Percentiles rank a stretch among this genome's conserved stretches.
Conservation (phyloP, 306 rosid species). For the Senna tora region DNA sequence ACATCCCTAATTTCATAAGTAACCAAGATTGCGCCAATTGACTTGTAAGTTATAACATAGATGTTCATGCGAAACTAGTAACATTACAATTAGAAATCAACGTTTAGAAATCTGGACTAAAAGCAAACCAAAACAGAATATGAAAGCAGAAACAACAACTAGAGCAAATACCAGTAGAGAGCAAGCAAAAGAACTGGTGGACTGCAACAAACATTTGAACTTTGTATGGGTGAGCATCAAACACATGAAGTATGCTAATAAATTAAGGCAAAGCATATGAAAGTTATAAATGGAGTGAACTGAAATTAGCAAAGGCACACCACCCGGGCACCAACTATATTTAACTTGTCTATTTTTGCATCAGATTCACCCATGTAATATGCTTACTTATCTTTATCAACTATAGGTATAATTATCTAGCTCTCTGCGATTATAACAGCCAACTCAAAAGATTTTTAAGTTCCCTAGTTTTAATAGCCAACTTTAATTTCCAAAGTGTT, state of each 20-base stretch:
- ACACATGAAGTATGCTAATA: neutral
- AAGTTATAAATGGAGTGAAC: neutral
- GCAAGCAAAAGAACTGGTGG: neutral
- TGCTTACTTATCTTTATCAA: neutral
- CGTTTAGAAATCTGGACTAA: neutral
- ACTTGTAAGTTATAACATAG: neutral
- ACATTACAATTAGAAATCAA: neutral
- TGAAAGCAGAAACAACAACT: neutral
- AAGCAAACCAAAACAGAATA: neutral
- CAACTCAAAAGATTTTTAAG: neutral
- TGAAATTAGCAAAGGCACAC: neutral
- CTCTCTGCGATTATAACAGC: neutral
- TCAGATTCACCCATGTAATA: neutral
- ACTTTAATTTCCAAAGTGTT: neutral
- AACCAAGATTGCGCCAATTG: neutral
- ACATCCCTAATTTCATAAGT: neutral
- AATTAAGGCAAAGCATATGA: neutral
- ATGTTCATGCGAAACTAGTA: neutral
- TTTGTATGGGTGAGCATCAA: neutral
- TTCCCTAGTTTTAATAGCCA: neutral
- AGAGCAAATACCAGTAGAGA: neutral
- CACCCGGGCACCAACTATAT: neutral
- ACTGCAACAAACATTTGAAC: neutral
- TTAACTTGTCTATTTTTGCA: neutral
- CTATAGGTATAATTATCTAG: neutral